Evolutionary conservation across 1,139 yeast genomes (phyloP).

Genomic region (Taiozyma sp.): DNA sequence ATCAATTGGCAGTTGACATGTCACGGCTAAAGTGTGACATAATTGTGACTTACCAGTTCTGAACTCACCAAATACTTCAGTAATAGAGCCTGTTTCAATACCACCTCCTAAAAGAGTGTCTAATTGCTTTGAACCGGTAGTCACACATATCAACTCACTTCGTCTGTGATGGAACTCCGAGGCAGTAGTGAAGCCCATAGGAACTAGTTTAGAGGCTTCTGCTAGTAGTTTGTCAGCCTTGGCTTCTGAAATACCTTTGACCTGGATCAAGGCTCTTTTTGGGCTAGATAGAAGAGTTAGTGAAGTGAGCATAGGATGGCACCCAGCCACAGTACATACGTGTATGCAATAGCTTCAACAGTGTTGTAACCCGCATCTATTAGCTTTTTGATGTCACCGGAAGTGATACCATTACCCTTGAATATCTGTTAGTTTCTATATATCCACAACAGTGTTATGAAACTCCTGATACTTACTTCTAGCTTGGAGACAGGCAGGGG

Average conservation of each 20-base stretch:
- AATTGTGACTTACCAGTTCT: constrained; percentile 97
- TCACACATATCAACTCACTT: constrained; percentile 83
- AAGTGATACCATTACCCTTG: constrained; percentile 83
- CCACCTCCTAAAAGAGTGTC: constrained; percentile 97
- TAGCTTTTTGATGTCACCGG: constrained; percentile 74
- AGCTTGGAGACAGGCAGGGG: constrained; percentile 40
- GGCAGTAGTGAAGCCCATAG: constrained; percentile 97
- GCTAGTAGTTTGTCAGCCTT: constrained; percentile 83
- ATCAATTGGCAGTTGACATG: constrained; percentile 94
- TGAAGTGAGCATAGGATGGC: constrained; percentile 5
- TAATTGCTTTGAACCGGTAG: constrained; percentile 92
- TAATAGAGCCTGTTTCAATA: constrained; percentile 93
- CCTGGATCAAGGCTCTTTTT: constrained; percentile 65
- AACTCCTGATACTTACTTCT: constrained; percentile 25
- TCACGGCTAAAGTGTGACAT: constrained; percentile 95
- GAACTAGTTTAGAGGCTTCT: constrained; percentile 86
- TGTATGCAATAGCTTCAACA: constrained; percentile 88
- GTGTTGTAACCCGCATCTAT: constrained; percentile 85
- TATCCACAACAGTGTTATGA: neutral
- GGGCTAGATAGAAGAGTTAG: constrained; percentile 34
- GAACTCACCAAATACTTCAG: constrained; percentile 96
- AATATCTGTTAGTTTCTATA: constrained; percentile 16
- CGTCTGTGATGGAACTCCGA: constrained; percentile 90
- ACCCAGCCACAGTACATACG: constrained; percentile 26
- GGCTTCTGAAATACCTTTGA: constrained; percentile 93